Percentiles rank a stretch among this genome's conserved stretches.
Conservation (phyloP, 2,329 filamentous ascomycete species). For the Ceratocystis diversiconidia region DNA sequence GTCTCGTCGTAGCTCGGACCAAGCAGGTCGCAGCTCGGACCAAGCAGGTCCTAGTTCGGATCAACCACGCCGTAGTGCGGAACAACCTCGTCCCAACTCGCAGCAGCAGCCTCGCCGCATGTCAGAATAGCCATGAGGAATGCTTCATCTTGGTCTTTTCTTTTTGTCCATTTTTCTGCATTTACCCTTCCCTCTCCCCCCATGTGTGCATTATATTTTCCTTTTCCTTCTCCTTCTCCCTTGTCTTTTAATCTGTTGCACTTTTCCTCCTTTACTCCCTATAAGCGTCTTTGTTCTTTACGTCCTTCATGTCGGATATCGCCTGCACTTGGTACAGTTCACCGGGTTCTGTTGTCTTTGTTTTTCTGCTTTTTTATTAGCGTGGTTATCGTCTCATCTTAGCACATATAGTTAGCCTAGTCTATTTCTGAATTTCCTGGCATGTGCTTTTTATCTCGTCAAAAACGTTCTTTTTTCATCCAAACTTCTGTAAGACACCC, state of each 20-base stretch:
- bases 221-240: not conserved
- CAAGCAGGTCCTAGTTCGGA: not conserved
- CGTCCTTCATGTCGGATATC: not conserved
- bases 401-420: constrained; percentile 1
- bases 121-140: not conserved
- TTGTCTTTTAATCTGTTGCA: not conserved
- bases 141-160: not conserved
- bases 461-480: not conserved
- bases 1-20: not conserved
- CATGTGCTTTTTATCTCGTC: not conserved
- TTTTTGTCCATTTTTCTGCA: not conserved
- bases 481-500: not conserved
- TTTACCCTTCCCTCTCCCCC: not conserved
- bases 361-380: not conserved
- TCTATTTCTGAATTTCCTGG: not conserved
- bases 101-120: not conserved
- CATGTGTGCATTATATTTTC: not conserved
- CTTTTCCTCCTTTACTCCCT: not conserved
- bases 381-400: not conserved
- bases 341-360: not conserved
- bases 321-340: not conserved
- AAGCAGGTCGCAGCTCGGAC: not conserved
- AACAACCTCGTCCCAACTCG: not conserved
- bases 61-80: not conserved
- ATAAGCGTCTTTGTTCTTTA: not conserved